These are phyloP conservation scores for Conidiobolus incongruus DNA, from an alignment of 371 early-diverging fungal genomes.

Conservation along the genomic window DNA sequence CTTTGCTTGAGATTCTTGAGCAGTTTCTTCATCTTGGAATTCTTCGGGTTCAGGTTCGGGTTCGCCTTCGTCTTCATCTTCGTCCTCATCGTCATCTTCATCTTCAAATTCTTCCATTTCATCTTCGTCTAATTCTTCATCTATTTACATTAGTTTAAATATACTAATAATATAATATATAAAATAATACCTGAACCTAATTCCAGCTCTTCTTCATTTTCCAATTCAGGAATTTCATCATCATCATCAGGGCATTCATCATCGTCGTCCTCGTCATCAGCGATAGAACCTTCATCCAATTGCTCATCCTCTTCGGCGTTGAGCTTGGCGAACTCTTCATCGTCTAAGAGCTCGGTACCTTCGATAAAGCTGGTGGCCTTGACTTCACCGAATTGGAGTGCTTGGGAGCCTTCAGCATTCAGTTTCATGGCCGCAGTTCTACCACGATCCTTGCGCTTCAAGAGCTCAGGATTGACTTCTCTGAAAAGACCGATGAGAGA, in stretches of 20 bases:
- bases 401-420: conserved; percentile 31
- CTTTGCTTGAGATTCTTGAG: background rate
- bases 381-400: conserved; percentile 48
- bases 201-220: conserved; percentile 18
- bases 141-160: no score
- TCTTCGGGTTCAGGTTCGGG: conserved; percentile 13
- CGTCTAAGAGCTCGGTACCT: conserved; percentile 41
- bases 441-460: conserved; percentile 64
- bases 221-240: no score
- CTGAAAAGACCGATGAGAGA: conserved; percentile 74
- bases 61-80: conserved; percentile 12
- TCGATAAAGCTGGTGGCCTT: conserved; percentile 38
- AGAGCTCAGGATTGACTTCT: conserved; percentile 80
- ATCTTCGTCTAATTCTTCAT: conserved; percentile 13
- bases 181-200: no score
- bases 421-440: conserved; percentile 23
- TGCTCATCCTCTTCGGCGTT: conserved; percentile 33
- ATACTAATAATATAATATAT: no score
- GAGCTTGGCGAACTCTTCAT: conserved; percentile 24
- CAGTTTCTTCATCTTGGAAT: background rate
- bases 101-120: conserved; percentile 13
- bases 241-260: conserved; percentile 13
- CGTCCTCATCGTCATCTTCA: conserved; percentile 14
- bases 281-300: no score
- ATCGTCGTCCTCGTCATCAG: conserved; percentile 10